These are phyloP conservation scores for Colletotrichum lini DNA, from an alignment of 2,329 filamentous ascomycete genomes.

Conservation along the genomic window DNA sequence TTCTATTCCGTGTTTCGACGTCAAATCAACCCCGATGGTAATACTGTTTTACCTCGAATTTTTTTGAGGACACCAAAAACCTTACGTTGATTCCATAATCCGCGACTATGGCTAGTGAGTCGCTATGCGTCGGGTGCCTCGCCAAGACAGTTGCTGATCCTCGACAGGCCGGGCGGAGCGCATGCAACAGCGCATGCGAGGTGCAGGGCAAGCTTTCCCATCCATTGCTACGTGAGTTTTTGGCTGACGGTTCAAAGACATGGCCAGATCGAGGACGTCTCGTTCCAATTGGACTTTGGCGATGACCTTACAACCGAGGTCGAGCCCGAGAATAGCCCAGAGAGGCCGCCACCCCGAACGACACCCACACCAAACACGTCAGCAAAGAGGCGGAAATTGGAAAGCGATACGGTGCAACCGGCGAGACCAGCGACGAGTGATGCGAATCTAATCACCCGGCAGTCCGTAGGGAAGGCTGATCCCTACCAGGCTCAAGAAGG, in stretches of 20 bases:
- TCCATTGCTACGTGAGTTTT: conserved; percentile 6
- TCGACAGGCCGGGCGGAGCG: conserved; percentile 70
- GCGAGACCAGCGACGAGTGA: conserved; percentile 35
- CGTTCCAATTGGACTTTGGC: conserved; percentile 66
- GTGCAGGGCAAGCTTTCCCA: conserved; percentile 67
- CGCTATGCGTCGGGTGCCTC: conserved; percentile 6
- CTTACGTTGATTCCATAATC: background rate
- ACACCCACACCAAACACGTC: conserved; percentile 64
- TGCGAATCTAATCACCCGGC: conserved; percentile 8
- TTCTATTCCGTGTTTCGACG: background rate
- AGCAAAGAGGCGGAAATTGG: conserved; percentile 61
- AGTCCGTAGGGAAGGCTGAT: conserved; percentile 38
- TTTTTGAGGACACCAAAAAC: background rate
- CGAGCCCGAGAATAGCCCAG: conserved; percentile 31
- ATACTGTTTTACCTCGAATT: background rate
- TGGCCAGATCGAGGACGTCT: conserved; percentile 72
- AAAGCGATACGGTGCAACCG: conserved; percentile 34
- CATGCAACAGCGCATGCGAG: conserved; percentile 75
- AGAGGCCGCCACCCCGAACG: conserved; percentile 36
- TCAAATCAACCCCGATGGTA: conserved; percentile 5
- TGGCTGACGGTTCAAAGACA: conserved; percentile 54
- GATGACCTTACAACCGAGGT: conserved; percentile 43
- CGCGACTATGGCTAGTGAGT: conserved; percentile 54
- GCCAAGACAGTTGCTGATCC: conserved; percentile 27
- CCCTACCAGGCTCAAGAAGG: conserved; percentile 50